phyloP scores from a whole-genome alignment of 2,329 filamentous ascomycete genomes.

The Trichoderma atroviride region DNA sequence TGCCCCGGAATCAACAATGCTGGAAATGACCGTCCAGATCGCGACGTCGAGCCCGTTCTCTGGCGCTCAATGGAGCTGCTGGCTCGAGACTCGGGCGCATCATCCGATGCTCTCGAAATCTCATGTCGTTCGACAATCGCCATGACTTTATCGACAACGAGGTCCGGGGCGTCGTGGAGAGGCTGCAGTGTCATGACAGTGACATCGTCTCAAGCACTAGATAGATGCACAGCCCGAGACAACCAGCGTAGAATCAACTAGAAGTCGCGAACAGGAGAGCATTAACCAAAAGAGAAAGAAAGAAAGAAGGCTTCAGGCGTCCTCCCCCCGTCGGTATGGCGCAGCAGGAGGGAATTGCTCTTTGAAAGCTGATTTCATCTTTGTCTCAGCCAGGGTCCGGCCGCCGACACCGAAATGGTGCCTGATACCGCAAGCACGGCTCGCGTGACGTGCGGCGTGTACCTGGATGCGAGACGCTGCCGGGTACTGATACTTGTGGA shows the following conservation, averaged over 20 bases:
- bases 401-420: not conserved
- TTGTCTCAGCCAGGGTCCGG: slow-evolving; percentile 1
- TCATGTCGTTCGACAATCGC: slow-evolving; percentile 4
- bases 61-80: not conserved
- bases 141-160: not conserved
- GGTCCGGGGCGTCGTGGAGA: not conserved
- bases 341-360: slow-evolving; percentile 1
- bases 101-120: not conserved
- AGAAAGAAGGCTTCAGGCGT: slow-evolving; percentile 8
- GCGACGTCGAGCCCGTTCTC: not conserved
- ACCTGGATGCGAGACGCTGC: not conserved
- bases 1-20: not conserved
- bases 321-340: not conserved
- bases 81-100: not conserved
- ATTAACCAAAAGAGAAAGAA: not conserved
- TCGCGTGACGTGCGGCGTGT: not conserved
- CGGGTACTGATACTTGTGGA: not conserved
- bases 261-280: not conserved
- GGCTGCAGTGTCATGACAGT: slow-evolving; percentile 1
- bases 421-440: not conserved
- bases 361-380: slow-evolving; percentile 11
- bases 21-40: not conserved
- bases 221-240: not conserved
- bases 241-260: not conserved
- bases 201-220: not conserved